Percentiles rank a stretch among this genome's conserved stretches.
Conservation (phyloP, 2,329 filamentous ascomycete genomes). For the Ascochyta rabiei region DNA sequence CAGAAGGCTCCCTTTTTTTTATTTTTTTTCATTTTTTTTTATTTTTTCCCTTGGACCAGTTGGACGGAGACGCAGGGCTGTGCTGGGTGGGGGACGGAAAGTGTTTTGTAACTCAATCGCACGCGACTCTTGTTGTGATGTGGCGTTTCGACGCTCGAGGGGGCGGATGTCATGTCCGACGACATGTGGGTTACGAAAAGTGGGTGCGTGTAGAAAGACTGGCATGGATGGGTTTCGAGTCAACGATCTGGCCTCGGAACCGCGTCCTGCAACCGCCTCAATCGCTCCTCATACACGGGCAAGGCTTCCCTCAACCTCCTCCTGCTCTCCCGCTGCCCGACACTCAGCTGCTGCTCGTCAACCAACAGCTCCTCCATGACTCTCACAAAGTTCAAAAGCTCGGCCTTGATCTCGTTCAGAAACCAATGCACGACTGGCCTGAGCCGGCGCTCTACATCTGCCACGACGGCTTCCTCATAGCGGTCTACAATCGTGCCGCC, state of each 20-base stretch:
- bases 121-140: too few relatives aligned
- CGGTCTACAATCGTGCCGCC: slow-evolving; percentile 12
- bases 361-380: slow-evolving; percentile 11
- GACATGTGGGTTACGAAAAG: too few relatives aligned
- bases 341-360: slow-evolving; percentile 10
- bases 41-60: too few relatives aligned
- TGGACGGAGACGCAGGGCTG: too few relatives aligned
- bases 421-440: slow-evolving; percentile 10
- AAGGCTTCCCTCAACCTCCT: slow-evolving; percentile 5
- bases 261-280: not conserved
- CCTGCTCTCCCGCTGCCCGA: slow-evolving; percentile 6
- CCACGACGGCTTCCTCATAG: slow-evolving; percentile 7
- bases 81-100: too few relatives aligned
- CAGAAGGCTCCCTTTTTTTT: too few relatives aligned
- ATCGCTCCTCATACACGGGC: slow-evolving; percentile 1
- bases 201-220: too few relatives aligned
- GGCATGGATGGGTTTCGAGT: too few relatives aligned
- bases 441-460: slow-evolving; percentile 3
- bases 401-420: slow-evolving; percentile 10
- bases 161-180: too few relatives aligned
- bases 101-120: too few relatives aligned
- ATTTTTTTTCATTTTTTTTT: too few relatives aligned
- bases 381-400: slow-evolving; percentile 11
- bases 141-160: too few relatives aligned
- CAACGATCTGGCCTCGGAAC: not conserved